phyloP scores from a whole-genome alignment of 257 asterid genomes.

The Asclepias syriaca region DNA sequence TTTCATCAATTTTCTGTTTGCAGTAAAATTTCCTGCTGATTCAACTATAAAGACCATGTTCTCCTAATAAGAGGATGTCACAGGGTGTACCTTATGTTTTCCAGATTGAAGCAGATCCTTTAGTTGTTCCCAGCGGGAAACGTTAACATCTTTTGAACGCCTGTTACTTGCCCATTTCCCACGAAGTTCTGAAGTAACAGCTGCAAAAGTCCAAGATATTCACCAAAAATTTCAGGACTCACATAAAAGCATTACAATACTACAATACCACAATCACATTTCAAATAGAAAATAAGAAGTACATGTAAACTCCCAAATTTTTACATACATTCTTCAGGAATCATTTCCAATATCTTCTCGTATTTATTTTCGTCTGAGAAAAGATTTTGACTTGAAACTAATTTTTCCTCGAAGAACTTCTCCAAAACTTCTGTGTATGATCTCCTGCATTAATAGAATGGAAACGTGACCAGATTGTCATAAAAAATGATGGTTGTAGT shows the following conservation, averaged over 20 bases:
- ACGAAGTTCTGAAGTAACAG: constrained; percentile 69
- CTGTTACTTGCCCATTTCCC: constrained; percentile 71
- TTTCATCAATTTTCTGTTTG: neutral
- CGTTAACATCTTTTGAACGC: constrained; percentile 61
- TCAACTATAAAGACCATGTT: neutral
- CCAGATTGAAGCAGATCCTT: constrained; percentile 58
- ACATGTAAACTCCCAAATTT: constrained; percentile 7
- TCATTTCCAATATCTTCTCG: constrained; percentile 77
- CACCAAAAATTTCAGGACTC: constrained; percentile 3
- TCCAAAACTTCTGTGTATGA: constrained; percentile 64
- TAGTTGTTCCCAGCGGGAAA: constrained; percentile 66
- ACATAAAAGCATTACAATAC: constrained; percentile 5
- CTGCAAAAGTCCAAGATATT: constrained; percentile 36
- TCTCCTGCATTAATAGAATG: constrained; percentile 48
- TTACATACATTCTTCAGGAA: constrained; percentile 81
- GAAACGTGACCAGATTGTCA: neutral
- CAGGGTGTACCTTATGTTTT: constrained; percentile 63
- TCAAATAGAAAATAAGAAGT: constrained; percentile 9
- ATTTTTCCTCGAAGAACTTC: constrained; percentile 58
- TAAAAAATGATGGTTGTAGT: neutral
- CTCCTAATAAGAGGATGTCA: neutral
- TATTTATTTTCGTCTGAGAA: constrained; percentile 61
- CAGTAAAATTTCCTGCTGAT: neutral
- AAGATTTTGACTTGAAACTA: constrained; percentile 53
- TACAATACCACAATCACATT: neutral